phyloP scores from a whole-genome alignment of 2,329 filamentous ascomycete genomes.

The Neoscytalidium dimidiatum region DNA sequence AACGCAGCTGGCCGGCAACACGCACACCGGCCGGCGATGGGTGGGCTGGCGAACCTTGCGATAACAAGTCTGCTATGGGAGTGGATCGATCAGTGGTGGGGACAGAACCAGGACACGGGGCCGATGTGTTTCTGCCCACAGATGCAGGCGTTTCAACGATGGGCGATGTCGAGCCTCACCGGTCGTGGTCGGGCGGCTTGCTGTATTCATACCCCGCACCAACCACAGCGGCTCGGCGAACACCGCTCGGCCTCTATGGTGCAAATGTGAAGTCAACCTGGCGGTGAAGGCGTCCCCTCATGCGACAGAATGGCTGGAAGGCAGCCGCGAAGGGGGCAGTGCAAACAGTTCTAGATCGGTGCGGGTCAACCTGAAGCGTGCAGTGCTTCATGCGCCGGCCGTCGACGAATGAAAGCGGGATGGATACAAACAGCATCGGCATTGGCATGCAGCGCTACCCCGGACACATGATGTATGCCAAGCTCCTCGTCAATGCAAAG shows the following conservation, averaged over 20 bases:
- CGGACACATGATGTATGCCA: conserved; percentile 5
- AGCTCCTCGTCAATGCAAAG: conserved; percentile 1
- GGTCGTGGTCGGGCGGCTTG: neutral
- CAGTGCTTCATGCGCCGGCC: neutral
- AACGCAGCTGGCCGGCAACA: neutral
- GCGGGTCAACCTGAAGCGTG: conserved; percentile 1
- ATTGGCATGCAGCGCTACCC: neutral
- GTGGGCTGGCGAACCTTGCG: neutral
- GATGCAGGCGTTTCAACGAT: neutral
- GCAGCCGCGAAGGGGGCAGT: neutral
- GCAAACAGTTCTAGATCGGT: conserved; percentile 14
- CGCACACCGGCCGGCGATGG: neutral
- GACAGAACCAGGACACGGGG: neutral
- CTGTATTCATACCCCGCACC: neutral
- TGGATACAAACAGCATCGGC: neutral
- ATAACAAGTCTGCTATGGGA: neutral
- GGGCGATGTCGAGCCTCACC: neutral
- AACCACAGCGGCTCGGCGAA: neutral
- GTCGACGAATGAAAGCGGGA: neutral
- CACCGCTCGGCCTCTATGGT: neutral
- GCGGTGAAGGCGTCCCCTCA: neutral
- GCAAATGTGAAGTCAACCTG: conserved; percentile 6
- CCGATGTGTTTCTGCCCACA: neutral
- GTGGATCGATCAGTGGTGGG: neutral
- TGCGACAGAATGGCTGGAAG: neutral